A percentile compares a stretch with the other conserved stretches of the same genome.
Conservation (phyloP, 129 eudicot species). For the Centrapalus pauciflorus region DNA sequence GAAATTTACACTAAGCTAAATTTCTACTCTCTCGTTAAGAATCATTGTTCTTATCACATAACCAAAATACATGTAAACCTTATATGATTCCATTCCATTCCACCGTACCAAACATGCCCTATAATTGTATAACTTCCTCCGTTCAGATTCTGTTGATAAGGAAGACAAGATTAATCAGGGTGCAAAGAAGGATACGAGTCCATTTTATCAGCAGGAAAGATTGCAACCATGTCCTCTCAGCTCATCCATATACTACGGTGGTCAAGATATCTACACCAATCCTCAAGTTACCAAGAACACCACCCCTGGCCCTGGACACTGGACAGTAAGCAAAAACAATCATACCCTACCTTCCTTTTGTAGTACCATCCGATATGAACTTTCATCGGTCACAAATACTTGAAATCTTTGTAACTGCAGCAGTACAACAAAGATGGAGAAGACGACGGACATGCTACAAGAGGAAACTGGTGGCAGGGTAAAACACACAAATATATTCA, state of each 20-base stretch:
- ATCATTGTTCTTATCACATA: too few relatives aligned
- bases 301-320: constrained; percentile 36
- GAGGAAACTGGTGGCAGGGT: constrained; percentile 99
- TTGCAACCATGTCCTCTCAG: constrained; percentile 65
- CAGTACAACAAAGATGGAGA: constrained; percentile 57
- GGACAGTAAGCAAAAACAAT: constrained; percentile 39
- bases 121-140: not conserved
- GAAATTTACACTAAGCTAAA: too few relatives aligned
- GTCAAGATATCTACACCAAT: constrained; percentile 65
- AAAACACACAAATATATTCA: not conserved
- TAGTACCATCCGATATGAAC: not conserved
- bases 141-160: constrained; percentile 28
- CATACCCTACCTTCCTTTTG: not conserved
- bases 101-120: too few relatives aligned
- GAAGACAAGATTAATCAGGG: constrained; percentile 31
- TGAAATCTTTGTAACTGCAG: not conserved
- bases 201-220: constrained; percentile 44
- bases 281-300: constrained; percentile 42
- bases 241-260: constrained; percentile 88
- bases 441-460: constrained; percentile 74
- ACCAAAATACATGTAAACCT: too few relatives aligned
- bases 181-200: constrained; percentile 28
- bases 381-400: not conserved
- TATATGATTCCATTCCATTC: too few relatives aligned
- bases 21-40: too few relatives aligned